phyloP scores from a whole-genome alignment of 2,329 filamentous ascomycete genomes.

The Aspergillus piperis region DNA sequence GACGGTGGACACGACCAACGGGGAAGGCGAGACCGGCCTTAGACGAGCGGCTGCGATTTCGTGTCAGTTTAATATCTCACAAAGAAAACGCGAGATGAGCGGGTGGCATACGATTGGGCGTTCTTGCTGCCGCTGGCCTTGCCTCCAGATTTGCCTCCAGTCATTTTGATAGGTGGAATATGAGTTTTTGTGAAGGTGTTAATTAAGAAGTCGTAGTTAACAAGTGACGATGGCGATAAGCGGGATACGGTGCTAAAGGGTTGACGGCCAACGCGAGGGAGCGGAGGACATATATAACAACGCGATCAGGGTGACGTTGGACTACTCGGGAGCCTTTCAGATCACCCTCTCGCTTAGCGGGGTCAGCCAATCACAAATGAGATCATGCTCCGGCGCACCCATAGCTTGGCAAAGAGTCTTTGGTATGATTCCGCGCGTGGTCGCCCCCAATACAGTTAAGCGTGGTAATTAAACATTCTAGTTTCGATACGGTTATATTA shows the following conservation, averaged over 20 bases:
- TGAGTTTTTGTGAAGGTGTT: slow-evolving; percentile 19
- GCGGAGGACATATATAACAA: slow-evolving; percentile 47
- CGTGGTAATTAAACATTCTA: slow-evolving; percentile 22
- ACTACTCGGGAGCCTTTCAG: slow-evolving; percentile 42
- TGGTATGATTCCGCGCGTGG: slow-evolving; percentile 16
- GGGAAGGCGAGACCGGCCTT: slow-evolving; percentile 99
- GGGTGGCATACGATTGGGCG: slow-evolving; percentile 86
- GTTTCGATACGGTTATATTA: slow-evolving; percentile 26
- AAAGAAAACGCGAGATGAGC: slow-evolving; percentile 15
- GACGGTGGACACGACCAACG: slow-evolving; percentile 98
- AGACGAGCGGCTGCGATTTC: slow-evolving; percentile 76
- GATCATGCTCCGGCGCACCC: slow-evolving; percentile 32
- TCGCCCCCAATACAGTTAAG: slow-evolving; percentile 32
- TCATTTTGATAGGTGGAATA: slow-evolving; percentile 74
- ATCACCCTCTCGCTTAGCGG: slow-evolving; percentile 50
- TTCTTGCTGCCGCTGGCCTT: slow-evolving; percentile 99
- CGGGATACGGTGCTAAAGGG: slow-evolving; percentile 30
- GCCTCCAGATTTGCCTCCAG: slow-evolving; percentile 99
- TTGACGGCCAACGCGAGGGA: slow-evolving; percentile 36
- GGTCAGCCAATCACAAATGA: slow-evolving; percentile 43
- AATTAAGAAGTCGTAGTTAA: background rate
- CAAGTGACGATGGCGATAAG: slow-evolving; percentile 14
- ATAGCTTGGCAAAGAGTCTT: slow-evolving; percentile 17
- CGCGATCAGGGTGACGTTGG: slow-evolving; percentile 47
- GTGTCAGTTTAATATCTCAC: slow-evolving; percentile 4